Evolutionary conservation across 345 rosid species (phyloP).

Genomic region (Abelmoschus esculentus): DNA sequence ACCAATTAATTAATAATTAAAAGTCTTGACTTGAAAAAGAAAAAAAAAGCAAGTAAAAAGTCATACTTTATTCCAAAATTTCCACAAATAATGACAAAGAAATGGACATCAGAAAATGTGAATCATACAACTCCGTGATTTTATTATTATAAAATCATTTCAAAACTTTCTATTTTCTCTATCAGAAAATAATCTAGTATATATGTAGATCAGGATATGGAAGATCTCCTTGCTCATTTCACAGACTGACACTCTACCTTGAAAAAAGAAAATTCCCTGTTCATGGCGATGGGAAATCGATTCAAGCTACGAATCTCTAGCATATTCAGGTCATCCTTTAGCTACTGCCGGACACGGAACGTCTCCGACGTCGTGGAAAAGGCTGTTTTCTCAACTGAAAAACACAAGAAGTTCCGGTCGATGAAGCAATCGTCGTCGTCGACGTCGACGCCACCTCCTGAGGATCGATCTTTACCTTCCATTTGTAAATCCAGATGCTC

Average conservation of each 20-base stretch:
- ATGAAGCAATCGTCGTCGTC: conserved; percentile 13
- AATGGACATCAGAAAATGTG: conserved; percentile 17
- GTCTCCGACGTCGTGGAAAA: conserved; percentile 51
- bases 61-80: conserved; percentile 3
- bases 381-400: conserved; percentile 25
- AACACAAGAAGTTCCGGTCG: conserved; percentile 2
- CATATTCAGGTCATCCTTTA: conserved; percentile 51
- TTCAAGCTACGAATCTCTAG: conserved; percentile 55
- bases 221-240: background rate
- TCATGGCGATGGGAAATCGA: conserved; percentile 44
- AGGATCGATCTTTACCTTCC: conserved; percentile 31
- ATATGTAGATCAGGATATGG: too few relatives aligned
- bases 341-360: conserved; percentile 50
- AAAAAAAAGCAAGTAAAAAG: background rate
- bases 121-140: background rate
- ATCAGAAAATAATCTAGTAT: too few relatives aligned
- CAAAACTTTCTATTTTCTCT: too few relatives aligned
- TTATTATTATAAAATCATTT: too few relatives aligned
- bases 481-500: conserved; percentile 30
- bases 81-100: conserved; percentile 16
- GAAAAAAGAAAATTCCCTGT: background rate
- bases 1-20: too few relatives aligned
- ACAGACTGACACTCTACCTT: background rate
- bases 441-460: conserved; percentile 3
- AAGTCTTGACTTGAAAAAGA: too few relatives aligned